phyloP scores from a whole-genome alignment of 225 moss, liverwort and hornwort species.

The Climacium dendroides region DNA sequence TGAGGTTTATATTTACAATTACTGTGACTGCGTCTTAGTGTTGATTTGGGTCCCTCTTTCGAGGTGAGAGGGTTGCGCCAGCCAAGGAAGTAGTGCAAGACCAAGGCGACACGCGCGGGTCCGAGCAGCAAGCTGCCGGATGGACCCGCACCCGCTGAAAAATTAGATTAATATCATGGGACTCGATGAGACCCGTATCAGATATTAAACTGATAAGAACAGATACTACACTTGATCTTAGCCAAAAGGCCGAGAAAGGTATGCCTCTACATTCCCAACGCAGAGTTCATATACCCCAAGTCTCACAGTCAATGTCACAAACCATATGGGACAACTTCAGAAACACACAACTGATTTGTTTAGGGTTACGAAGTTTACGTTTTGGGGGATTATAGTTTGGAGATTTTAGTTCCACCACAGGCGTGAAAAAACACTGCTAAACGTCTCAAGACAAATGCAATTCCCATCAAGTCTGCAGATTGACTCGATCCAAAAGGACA shows the following conservation, averaged over 20 bases:
- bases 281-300: background rate
- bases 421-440: background rate
- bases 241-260: constrained; percentile 86
- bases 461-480: background rate
- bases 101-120: background rate
- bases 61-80: background rate
- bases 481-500: background rate
- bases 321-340: background rate
- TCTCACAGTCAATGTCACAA: background rate
- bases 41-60: background rate
- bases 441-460: background rate
- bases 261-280: accelerated
- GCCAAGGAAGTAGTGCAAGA: background rate
- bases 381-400: background rate
- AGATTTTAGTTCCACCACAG: too few relatives aligned
- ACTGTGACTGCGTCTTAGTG: background rate
- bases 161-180: constrained; percentile 70
- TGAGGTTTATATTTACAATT: too few relatives aligned
- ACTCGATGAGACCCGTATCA: constrained; percentile 55
- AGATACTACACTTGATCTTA: constrained; percentile 88
- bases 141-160: constrained; percentile 2
- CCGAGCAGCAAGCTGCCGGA: background rate
- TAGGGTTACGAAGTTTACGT: too few relatives aligned
- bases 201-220: constrained; percentile 84
- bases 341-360: too few relatives aligned